Base-by-base conservation (phyloP, 23 red algal genomes). In the Gracilaria vermiculophylla region DNA sequence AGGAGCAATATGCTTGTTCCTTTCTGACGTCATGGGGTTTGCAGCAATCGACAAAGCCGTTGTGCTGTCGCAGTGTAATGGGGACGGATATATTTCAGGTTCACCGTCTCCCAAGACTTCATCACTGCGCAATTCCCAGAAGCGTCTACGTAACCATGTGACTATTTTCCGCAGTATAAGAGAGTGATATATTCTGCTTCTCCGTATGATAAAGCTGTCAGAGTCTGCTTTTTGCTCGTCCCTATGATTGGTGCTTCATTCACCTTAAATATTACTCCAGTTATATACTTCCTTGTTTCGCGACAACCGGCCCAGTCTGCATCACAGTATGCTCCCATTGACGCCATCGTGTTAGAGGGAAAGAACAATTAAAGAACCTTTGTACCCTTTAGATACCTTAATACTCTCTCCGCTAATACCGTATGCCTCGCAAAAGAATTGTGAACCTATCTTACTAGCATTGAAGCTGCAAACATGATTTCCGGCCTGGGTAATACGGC, bases 171-270 rank as follows among this genome's bases (percentile, higher is more conserved):
- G 32, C 61, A 53, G 28, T 48, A 31, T 27, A 13, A 71, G 3
- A 73, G 8, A 29, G 83, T 69, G 19, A 88, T 76, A 42, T 77
- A 88, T 44, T 88, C 69, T 32, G 83, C 50, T 76, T 88, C 69
- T 40, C 65, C 83, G 27, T 53, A 76, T 6, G 50, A 77, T 5
- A 88, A 34, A 12, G 83, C 31, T 19, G 41, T 36, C 5, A 77
- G 20, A 2, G 71, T 57, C 40, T 88, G 65, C 51, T 49, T 55
- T 21, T 76, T 55, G 21, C 8, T 61, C 1, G 53, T 41, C 83
- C 83, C 77, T n/a, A 88, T 29, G 15, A 88, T 33, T 7, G 52
- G 67, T 4, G 49, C 69, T 33, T 70, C 83, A 21, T 41, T 62
- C 19, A 88, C 48, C 19, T 42, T 62, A 7, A 75, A 6, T n/a